phyloP scores from a whole-genome alignment of 2,329 filamentous ascomycete species.

The Pseudopyrenochaeta lycopersici region DNA sequence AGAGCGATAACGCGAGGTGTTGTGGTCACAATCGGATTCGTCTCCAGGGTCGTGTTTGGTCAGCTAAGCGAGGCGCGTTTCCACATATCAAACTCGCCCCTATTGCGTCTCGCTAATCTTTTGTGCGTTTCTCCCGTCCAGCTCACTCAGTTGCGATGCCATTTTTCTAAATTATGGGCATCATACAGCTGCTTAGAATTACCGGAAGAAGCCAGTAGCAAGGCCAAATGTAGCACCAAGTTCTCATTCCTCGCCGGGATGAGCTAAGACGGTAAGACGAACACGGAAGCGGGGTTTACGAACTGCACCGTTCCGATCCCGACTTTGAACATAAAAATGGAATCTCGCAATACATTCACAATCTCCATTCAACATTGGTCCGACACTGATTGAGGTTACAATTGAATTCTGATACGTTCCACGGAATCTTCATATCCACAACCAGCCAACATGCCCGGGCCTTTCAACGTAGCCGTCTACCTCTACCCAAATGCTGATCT shows the following conservation, averaged over 20 bases:
- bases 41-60: too few species aligned
- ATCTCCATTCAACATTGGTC: too few species aligned
- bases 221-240: not conserved
- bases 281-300: not conserved
- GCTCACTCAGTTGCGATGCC: too few species aligned
- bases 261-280: not conserved
- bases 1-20: not conserved
- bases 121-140: too few species aligned
- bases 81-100: too few species aligned
- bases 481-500: constrained; percentile 51
- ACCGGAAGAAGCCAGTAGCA: not conserved
- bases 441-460: not conserved
- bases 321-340: not conserved
- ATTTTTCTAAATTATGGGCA: too few species aligned
- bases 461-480: constrained; percentile 50
- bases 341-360: not conserved
- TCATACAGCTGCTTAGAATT: not conserved
- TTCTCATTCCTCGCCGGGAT: not conserved
- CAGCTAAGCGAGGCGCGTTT: too few species aligned
- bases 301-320: not conserved
- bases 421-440: not conserved
- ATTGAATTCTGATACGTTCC: not conserved
- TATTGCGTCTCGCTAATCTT: too few species aligned
- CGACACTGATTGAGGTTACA: not conserved
- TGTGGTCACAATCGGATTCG: not conserved